Conservation (phyloP, 352 stramenopile species). For the Phytophthora pluvialis region DNA sequence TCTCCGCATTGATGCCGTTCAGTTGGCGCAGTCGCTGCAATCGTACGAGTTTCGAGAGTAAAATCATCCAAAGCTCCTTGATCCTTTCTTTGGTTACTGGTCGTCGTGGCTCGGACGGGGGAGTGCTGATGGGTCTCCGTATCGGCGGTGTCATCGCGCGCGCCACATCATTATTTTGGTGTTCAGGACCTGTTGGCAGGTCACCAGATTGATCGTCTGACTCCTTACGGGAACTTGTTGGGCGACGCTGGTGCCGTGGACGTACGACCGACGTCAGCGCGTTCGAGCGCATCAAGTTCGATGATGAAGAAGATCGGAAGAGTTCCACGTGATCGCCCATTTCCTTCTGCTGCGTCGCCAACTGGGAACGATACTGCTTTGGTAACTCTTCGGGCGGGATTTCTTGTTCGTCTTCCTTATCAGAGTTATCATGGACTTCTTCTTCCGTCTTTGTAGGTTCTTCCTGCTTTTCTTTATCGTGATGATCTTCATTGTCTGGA, state of each 20-base stretch:
- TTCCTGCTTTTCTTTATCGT: constrained; percentile 9
- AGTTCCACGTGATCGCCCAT: constrained; percentile 34
- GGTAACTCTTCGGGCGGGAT: constrained; percentile 16
- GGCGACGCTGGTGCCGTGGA: constrained; percentile 43
- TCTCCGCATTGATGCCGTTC: constrained; percentile 55
- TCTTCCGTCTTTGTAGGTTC: neutral
- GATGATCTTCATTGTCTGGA: neutral
- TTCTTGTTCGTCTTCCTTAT: constrained; percentile 18
- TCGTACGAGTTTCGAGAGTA: constrained; percentile 64
- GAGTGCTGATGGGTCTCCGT: constrained; percentile 4
- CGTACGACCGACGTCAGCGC: constrained; percentile 33
- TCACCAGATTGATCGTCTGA: constrained; percentile 15
- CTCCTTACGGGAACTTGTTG: constrained; percentile 34
- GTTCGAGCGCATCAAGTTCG: constrained; percentile 8
- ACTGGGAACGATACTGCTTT: constrained; percentile 30
- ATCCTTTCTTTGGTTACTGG: constrained; percentile 51
- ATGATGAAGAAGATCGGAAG: constrained; percentile 32
- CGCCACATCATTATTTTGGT: neutral
- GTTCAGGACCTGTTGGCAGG: neutral
- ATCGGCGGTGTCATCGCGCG: constrained; percentile 1
- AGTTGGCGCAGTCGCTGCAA: constrained; percentile 61
- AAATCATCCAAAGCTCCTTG: constrained; percentile 47
- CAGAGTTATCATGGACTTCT: neutral
- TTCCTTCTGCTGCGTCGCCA: constrained; percentile 38
- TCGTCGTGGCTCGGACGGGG: constrained; percentile 13